Evolutionary conservation across 306 rosid species (phyloP).

Genomic region (Hippophae rhamnoides): DNA sequence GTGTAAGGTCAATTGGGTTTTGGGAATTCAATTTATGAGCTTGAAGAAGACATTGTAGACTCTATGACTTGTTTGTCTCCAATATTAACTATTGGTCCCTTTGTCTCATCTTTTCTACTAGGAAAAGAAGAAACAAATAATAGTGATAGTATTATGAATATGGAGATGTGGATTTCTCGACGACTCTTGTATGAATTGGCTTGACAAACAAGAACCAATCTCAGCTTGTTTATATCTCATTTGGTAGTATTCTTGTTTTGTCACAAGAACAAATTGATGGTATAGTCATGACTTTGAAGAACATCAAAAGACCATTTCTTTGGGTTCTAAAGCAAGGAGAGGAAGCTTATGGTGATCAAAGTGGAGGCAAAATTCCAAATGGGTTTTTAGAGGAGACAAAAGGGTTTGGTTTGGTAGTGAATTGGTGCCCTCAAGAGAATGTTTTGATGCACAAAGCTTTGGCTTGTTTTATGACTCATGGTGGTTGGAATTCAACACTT

Average conservation of each 20-base stretch:
- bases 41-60: conserved; percentile 35
- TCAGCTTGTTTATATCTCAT: conserved; percentile 46
- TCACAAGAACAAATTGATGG: conserved; percentile 29
- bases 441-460: conserved; percentile 47
- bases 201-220: conserved; percentile 13
- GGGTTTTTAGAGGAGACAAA: conserved; percentile 27
- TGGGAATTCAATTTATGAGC: conserved; percentile 38
- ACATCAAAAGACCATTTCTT: conserved; percentile 34
- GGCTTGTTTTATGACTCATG: conserved; percentile 48
- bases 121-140: conserved; percentile 31
- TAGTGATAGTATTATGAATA: not conserved
- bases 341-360: not conserved
- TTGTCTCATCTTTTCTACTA: conserved; percentile 36
- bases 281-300: conserved; percentile 33
- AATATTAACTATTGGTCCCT: conserved; percentile 36
- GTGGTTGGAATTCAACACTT: conserved; percentile 59
- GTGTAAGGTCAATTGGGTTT: conserved; percentile 40
- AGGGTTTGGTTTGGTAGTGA: conserved; percentile 35
- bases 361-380: conserved; percentile 9
- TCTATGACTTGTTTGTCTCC: conserved; percentile 33
- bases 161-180: conserved; percentile 51
- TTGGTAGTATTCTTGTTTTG: conserved; percentile 39
- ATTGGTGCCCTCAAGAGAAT: conserved; percentile 54
- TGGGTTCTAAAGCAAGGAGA: conserved; percentile 45
- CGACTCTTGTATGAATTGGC: conserved; percentile 40